These are phyloP conservation scores for Fulvia fulva DNA, from an alignment of 2,329 filamentous ascomycete genomes.

Conservation along the genomic window DNA sequence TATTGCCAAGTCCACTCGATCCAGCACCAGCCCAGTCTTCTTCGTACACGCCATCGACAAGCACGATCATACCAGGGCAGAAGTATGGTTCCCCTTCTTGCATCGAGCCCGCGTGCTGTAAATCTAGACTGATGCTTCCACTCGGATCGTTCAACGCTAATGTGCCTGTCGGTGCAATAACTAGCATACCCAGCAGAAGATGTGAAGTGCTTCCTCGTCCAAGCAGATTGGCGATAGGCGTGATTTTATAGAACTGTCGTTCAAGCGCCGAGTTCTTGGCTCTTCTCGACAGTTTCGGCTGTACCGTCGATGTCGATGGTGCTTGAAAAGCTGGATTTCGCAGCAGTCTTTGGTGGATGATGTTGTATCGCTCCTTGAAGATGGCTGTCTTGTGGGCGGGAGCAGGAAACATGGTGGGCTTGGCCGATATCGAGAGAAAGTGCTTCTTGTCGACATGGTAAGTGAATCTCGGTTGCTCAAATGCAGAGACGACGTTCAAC, in stretches of 20 bases:
- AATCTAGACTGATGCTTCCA: constrained; percentile 79
- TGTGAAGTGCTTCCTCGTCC: constrained; percentile 81
- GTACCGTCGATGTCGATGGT: constrained; percentile 61
- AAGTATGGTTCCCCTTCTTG: constrained; percentile 83
- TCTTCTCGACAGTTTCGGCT: constrained; percentile 27
- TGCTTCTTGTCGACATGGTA: constrained; percentile 83
- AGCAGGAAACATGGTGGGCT: constrained; percentile 57
- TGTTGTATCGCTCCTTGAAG: constrained; percentile 86
- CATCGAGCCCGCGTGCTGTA: constrained; percentile 74
- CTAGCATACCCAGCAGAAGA: constrained; percentile 79
- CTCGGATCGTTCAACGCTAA: constrained; percentile 82
- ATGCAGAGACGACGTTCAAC: constrained; percentile 79
- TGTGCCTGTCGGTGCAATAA: constrained; percentile 73
- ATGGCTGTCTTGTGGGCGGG: constrained; percentile 77
- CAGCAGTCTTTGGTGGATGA: constrained; percentile 86
- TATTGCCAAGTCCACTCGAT: constrained; percentile 58
- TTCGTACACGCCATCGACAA: constrained; percentile 94
- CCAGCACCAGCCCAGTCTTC: constrained; percentile 75
- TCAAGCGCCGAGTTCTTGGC: constrained; percentile 51
- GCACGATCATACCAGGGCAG: constrained; percentile 89
- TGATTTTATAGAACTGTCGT: constrained; percentile 77
- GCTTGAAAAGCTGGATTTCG: constrained; percentile 91
- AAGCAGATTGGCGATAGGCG: constrained; percentile 70
- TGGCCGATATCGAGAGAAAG: constrained; percentile 63
- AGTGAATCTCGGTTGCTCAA: constrained; percentile 73